phyloP scores from a whole-genome alignment of 1,139 yeast genomes.

The Zygosaccharomyces pseudobailii region DNA sequence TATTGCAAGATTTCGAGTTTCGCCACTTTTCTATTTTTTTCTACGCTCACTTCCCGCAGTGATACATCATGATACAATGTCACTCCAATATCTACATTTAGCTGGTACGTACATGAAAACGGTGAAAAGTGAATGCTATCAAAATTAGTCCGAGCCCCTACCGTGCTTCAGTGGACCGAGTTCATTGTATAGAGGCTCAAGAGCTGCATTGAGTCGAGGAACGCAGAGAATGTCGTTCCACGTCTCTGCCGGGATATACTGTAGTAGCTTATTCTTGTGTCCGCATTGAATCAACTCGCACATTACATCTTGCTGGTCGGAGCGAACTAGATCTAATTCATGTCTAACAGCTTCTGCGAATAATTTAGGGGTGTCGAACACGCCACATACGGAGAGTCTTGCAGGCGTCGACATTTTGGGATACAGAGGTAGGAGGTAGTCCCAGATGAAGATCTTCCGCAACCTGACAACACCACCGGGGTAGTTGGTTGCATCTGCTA shows the following conservation, averaged over 20 bases:
- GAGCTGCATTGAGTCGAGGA: conserved; percentile 1
- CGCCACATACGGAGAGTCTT: not conserved
- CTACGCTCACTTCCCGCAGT: not conserved
- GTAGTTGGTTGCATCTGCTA: conserved; percentile 1
- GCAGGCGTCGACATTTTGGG: conserved; percentile 1
- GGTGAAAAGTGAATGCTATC: not conserved
- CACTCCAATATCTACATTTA: not conserved
- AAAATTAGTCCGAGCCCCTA: not conserved
- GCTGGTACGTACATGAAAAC: not conserved
- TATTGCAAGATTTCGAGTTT: not conserved
- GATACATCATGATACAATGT: not conserved
- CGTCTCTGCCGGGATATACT: not conserved
- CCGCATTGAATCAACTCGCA: not conserved
- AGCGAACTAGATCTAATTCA: not conserved
- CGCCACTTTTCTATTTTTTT: not conserved
- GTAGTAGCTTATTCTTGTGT: not conserved
- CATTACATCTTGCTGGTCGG: not conserved
- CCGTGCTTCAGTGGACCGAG: not conserved
- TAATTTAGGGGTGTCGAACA: not conserved
- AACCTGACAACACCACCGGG: not conserved
- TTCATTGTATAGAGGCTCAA: not conserved
- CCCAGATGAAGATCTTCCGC: conserved; percentile 1
- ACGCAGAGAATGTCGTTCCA: not conserved
- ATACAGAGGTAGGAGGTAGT: not conserved
- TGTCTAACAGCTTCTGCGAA: conserved; percentile 2